phyloP scores from a whole-genome alignment of 192 early-diverging fungal species.

The Allomyces macrogynus region DNA sequence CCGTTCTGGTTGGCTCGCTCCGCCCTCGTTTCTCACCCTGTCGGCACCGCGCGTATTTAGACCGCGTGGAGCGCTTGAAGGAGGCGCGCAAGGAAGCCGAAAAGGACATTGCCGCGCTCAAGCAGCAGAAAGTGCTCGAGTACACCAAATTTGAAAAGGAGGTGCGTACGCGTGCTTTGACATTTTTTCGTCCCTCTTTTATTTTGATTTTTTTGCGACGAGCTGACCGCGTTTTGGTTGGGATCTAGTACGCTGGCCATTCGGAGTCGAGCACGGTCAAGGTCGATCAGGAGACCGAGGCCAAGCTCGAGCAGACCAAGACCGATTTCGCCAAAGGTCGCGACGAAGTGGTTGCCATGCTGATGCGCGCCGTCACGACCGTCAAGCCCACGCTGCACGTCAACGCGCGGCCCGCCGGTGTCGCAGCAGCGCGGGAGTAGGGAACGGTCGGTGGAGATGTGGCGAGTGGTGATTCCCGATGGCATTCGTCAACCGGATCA shows the following conservation, averaged over 20 bases:
- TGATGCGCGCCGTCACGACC: slow-evolving; percentile 37
- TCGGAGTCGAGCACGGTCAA: slow-evolving; percentile 37
- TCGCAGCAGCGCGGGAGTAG: no score
- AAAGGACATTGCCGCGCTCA: slow-evolving; percentile 75
- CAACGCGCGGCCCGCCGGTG: slow-evolving; percentile 8
- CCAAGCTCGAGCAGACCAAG: slow-evolving; percentile 39
- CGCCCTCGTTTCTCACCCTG: not conserved
- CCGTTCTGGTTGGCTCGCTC: not conserved
- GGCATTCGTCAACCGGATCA: no score
- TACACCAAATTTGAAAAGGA: slow-evolving; percentile 50
- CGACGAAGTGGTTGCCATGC: slow-evolving; percentile 39
- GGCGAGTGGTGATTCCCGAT: no score
- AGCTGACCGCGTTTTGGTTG: slow-evolving; percentile 2
- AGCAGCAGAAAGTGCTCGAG: slow-evolving; percentile 63
- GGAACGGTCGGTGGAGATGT: no score
- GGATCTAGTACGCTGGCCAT: slow-evolving; percentile 41
- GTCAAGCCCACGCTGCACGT: slow-evolving; percentile 47
- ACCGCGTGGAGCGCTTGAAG: slow-evolving; percentile 79
- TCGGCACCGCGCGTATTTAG: slow-evolving; percentile 11
- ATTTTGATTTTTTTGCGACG: slow-evolving; percentile 8
- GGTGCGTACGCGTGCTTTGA: slow-evolving; percentile 14
- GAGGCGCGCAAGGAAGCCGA: slow-evolving; percentile 85
- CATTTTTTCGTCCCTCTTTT: slow-evolving; percentile 3
- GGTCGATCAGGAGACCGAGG: slow-evolving; percentile 47
- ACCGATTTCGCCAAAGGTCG: slow-evolving; percentile 37